Evolutionary conservation across 2,329 filamentous ascomycete genomes (phyloP).

Genomic region (Epichloe coenophiala): DNA sequence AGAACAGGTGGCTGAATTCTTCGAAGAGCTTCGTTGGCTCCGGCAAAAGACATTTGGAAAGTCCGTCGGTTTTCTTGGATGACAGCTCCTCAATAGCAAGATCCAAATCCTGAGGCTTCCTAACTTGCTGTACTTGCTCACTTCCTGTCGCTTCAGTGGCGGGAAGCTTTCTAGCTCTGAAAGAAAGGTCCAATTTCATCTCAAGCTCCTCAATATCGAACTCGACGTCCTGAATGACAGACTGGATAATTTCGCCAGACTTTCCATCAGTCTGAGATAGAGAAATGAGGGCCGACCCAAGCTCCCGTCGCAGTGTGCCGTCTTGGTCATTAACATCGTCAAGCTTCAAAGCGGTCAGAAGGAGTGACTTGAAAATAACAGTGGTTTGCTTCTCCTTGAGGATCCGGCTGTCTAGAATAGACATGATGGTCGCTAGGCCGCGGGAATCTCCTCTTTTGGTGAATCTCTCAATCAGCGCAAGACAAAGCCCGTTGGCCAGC

Average conservation of each 20-base stretch:
- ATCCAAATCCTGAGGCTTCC: constrained; percentile 24
- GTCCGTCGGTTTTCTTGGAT: constrained; percentile 17
- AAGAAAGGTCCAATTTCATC: constrained; percentile 57
- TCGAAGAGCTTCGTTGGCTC: constrained; percentile 39
- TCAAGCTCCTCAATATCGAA: constrained; percentile 65
- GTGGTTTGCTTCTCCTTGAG: constrained; percentile 49
- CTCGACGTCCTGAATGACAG: constrained; percentile 51
- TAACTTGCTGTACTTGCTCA: constrained; percentile 11
- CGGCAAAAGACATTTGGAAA: constrained; percentile 39
- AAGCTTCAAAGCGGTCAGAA: constrained; percentile 46
- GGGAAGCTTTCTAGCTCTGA: constrained; percentile 43
- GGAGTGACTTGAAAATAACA: constrained; percentile 52
- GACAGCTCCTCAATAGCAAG: constrained; percentile 26
- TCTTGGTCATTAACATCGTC: constrained; percentile 40
- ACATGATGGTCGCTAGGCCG: constrained; percentile 45
- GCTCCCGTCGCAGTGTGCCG: constrained; percentile 44
- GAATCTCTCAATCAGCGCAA: constrained; percentile 50
- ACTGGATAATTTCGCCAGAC: constrained; percentile 49
- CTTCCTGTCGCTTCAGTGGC: constrained; percentile 34
- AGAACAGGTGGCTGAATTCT: constrained; percentile 45
- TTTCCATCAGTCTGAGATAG: constrained; percentile 47
- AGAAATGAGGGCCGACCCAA: constrained; percentile 53
- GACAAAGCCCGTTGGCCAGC: constrained; percentile 56
- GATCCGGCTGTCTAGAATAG: constrained; percentile 44
- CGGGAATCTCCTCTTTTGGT: constrained; percentile 44